These are phyloP conservation scores for Flaveria bidentis DNA, from an alignment of 129 eudicot species.

Conservation along the genomic window DNA sequence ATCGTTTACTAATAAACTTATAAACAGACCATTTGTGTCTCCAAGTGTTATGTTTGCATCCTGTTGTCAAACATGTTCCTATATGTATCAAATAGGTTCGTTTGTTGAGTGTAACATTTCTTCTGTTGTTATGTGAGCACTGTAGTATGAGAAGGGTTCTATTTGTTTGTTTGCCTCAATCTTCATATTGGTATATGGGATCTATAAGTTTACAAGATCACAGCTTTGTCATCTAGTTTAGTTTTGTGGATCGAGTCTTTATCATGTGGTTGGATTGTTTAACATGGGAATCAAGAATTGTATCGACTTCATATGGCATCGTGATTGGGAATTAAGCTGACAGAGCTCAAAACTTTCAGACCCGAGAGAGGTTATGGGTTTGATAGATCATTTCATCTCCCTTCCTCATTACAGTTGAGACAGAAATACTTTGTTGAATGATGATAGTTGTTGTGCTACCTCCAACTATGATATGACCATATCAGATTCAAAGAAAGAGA, in stretches of 20 bases:
- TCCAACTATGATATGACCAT: background rate
- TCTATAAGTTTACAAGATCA: too few species aligned
- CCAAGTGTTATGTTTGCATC: background rate
- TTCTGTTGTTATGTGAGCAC: slow-evolving; percentile 5
- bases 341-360: background rate
- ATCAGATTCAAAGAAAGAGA: slow-evolving; percentile 13
- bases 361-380: background rate
- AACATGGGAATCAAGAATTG: background rate
- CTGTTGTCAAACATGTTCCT: background rate
- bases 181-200: background rate
- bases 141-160: too few species aligned
- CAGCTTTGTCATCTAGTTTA: background rate
- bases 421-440: background rate
- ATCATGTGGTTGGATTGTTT: background rate
- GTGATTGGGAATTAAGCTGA: background rate
- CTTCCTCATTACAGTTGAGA: too few species aligned
- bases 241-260: background rate
- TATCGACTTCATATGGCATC: background rate
- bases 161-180: too few species aligned
- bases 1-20: background rate
- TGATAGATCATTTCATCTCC: background rate
- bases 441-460: background rate
- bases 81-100: background rate
- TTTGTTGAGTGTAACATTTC: background rate
- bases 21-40: background rate